Evolutionary conservation across 2,329 filamentous ascomycete species (phyloP).

Genomic region (Gnomoniopsis sp.): DNA sequence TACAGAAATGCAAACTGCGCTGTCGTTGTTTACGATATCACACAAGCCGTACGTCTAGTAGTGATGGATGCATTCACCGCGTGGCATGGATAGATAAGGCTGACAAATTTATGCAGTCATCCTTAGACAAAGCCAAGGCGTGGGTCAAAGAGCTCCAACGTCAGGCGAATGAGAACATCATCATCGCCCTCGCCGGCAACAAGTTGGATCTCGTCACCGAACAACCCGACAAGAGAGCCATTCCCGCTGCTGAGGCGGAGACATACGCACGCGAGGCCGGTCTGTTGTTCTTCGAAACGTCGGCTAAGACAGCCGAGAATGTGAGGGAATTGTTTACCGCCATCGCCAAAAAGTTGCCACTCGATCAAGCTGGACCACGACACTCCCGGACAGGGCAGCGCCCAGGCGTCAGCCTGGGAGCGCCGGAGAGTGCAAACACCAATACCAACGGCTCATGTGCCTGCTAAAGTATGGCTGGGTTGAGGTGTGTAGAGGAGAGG

Average conservation of each 20-base stretch:
- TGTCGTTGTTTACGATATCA: conserved; percentile 98
- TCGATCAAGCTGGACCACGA: conserved; percentile 92
- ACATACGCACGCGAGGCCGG: conserved; percentile 92
- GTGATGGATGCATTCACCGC: neutral
- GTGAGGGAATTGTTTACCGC: conserved; percentile 94
- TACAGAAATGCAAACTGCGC: conserved; percentile 99
- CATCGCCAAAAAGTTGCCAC: conserved; percentile 94
- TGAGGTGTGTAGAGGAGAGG: neutral
- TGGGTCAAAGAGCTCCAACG: conserved; percentile 99
- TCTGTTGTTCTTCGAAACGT: conserved; percentile 97
- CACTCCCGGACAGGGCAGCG: conserved; percentile 68
- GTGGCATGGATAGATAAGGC: neutral
- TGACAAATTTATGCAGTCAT: conserved; percentile 59
- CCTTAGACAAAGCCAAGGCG: conserved; percentile 96
- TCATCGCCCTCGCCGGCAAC: conserved; percentile 96
- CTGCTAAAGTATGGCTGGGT: conserved; percentile 38
- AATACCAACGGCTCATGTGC: conserved; percentile 53
- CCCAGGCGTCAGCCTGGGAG: conserved; percentile 53
- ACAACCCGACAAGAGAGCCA: conserved; percentile 92
- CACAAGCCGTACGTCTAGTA: conserved; percentile 75
- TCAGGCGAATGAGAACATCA: conserved; percentile 99
- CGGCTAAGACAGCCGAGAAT: conserved; percentile 95
- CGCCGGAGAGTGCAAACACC: conserved; percentile 55
- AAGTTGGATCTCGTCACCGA: conserved; percentile 95
- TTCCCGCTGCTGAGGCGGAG: conserved; percentile 84